phyloP scores from a whole-genome alignment of 352 stramenopile genomes.

The Thalassiosira livingstoniorum region DNA sequence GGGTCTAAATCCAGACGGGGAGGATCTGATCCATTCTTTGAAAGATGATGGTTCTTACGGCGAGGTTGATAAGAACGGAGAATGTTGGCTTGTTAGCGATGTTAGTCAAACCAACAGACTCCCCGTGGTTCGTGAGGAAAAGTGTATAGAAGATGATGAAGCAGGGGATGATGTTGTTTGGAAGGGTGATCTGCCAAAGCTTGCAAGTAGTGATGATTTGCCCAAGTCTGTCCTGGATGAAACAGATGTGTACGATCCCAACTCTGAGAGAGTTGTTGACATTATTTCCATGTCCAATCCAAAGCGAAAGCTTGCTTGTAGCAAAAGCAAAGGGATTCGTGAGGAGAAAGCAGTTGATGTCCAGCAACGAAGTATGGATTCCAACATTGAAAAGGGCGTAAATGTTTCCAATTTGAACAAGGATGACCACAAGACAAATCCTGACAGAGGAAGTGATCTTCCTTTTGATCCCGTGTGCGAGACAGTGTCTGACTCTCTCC shows the following conservation, averaged over 20 bases:
- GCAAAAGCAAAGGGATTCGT: not conserved
- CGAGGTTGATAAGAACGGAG: not conserved
- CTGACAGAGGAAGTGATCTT: not conserved
- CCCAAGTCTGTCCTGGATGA: slow-evolving; percentile 57
- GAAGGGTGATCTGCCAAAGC: slow-evolving; percentile 10
- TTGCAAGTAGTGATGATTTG: slow-evolving; percentile 18
- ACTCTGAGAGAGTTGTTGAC: slow-evolving; percentile 49
- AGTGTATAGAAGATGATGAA: slow-evolving; percentile 32
- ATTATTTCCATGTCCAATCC: slow-evolving; percentile 28
- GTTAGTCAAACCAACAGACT: not conserved
- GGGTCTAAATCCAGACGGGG: slow-evolving; percentile 82
- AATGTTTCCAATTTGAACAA: not conserved
- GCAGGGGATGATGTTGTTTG: slow-evolving; percentile 38
- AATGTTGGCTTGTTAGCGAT: not conserved
- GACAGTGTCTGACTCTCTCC: slow-evolving; percentile 56
- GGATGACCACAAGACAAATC: slow-evolving; percentile 5
- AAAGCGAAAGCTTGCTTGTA: slow-evolving; percentile 2
- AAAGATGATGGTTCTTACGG: not conserved
- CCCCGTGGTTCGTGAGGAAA: not conserved
- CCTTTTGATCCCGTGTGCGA: slow-evolving; percentile 75
- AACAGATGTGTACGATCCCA: slow-evolving; percentile 70
- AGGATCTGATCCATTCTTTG: slow-evolving; percentile 81
- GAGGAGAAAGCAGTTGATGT: not conserved
- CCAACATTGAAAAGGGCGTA: not conserved
- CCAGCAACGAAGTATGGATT: not conserved